A percentile compares a stretch with the other conserved stretches of the same genome.
These are phyloP conservation scores for Neolentinus lepideus DNA, from an alignment of 1,284 basidiomycete genomes.

Conservation along the genomic window DNA sequence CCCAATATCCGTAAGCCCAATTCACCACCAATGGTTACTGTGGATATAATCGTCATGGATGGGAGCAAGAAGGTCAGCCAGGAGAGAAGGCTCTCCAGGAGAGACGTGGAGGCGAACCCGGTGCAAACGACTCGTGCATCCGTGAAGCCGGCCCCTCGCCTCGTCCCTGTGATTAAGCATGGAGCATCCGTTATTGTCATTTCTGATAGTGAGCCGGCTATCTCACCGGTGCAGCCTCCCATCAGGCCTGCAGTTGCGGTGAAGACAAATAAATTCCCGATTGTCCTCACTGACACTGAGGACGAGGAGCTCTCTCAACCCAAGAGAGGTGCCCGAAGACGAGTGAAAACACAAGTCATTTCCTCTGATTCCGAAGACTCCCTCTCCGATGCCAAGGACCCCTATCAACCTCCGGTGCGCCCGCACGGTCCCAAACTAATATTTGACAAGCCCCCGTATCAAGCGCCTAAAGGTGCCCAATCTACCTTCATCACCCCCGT, in stretches of 20 bases:
- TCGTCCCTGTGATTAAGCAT: neutral
- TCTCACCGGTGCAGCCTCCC: no score
- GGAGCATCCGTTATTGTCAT: conserved; percentile 4
- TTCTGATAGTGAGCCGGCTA: conserved; percentile 4
- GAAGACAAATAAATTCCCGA: conserved; percentile 1
- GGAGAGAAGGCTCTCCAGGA: conserved; percentile 32
- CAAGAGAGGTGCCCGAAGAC: conserved; percentile 14
- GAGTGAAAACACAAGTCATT: conserved; percentile 21
- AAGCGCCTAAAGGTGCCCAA: neutral
- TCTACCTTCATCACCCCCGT: conserved; percentile 19
- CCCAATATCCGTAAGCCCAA: conserved; percentile 27
- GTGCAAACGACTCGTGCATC: conserved; percentile 5
- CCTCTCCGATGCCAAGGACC: neutral
- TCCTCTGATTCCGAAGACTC: conserved; percentile 39
- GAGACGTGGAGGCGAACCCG: conserved; percentile 21
- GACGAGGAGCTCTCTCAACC: conserved; percentile 15
- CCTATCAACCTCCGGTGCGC: neutral
- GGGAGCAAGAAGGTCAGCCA: conserved; percentile 46
- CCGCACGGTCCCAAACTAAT: neutral
- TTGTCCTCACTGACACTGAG: conserved; percentile 13
- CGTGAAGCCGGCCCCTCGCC: neutral
- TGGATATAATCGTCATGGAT: conserved; percentile 63
- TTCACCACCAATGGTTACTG: conserved; percentile 43
- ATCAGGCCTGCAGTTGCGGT: no score
- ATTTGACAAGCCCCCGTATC: neutral